phyloP scores from a whole-genome alignment of 75 land plant genomes.

The Pinus tabuliformis region DNA sequence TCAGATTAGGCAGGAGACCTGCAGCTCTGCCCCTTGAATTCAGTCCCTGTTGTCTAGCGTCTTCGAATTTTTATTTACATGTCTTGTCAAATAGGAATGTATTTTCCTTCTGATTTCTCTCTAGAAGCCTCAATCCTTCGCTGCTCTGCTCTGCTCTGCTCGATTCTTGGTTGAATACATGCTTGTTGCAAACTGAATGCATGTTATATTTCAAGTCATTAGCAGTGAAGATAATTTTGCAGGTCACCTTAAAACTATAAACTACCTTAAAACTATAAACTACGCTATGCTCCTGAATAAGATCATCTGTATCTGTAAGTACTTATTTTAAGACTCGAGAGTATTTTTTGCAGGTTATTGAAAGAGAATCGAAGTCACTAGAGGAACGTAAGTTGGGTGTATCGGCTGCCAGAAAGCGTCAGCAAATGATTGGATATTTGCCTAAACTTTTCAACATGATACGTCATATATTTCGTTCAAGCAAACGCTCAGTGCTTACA shows the following conservation, averaged over 20 bases:
- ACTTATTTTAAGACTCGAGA: no score
- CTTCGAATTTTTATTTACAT: not conserved
- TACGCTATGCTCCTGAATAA: not conserved
- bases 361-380: slow-evolving; percentile 50
- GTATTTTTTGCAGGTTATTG: slow-evolving; percentile 44
- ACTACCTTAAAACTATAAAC: not conserved
- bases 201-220: not conserved
- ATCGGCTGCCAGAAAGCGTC: slow-evolving; percentile 40
- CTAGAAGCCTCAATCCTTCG: not conserved
- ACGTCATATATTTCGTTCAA: slow-evolving; percentile 67
- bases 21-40: not conserved
- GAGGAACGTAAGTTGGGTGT: slow-evolving; percentile 50
- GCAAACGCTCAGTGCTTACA: slow-evolving; percentile 57
- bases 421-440: slow-evolving; percentile 55
- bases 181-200: no score
- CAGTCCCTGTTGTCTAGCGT: no score
- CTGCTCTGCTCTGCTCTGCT: not conserved
- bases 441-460: slow-evolving; percentile 76
- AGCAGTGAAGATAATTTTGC: not conserved
- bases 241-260: not conserved
- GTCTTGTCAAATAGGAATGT: not conserved
- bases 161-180: no score
- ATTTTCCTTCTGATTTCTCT: not conserved
- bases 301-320: no score
- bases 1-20: not conserved